Percentiles rank a stretch among this genome's conserved stretches.
These are phyloP conservation scores for Nemania diffusa DNA, from an alignment of 2,329 filamentous ascomycete species.

Conservation along the genomic window DNA sequence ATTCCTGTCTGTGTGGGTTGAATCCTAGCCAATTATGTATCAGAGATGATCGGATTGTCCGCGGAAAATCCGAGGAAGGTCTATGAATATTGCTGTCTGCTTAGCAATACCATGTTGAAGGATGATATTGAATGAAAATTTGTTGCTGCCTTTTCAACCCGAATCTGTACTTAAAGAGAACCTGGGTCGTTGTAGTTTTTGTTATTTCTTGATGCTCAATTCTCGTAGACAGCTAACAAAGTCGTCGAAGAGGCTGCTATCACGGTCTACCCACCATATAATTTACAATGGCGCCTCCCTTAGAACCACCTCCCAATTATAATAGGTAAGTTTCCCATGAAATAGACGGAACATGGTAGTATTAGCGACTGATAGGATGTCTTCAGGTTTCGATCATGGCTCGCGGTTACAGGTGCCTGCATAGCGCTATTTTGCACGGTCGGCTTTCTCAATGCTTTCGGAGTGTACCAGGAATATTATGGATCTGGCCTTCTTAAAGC, in stretches of 20 bases:
- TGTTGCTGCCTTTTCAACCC: too few species aligned
- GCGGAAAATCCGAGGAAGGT: constrained; percentile 21
- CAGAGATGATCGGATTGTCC: constrained; percentile 33
- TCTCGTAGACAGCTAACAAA: neutral
- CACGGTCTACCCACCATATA: neutral
- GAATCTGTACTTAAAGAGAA: neutral
- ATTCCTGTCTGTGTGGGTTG: too few species aligned
- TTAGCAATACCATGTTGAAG: constrained; percentile 4
- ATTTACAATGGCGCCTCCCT: constrained; percentile 18
- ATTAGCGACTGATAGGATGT: neutral
- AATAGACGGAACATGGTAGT: neutral
- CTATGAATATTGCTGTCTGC: neutral
- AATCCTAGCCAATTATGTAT: too few species aligned
- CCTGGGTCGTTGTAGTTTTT: neutral
- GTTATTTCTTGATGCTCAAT: neutral
- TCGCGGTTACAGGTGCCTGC: constrained; percentile 38
- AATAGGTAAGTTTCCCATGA: constrained; percentile 15
- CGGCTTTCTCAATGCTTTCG: constrained; percentile 51
- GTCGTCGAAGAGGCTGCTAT: neutral
- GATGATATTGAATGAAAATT: neutral
- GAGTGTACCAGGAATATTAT: constrained; percentile 51
- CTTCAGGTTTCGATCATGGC: constrained; percentile 36
- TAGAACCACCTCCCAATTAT: constrained; percentile 32
- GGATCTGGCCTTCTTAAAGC: constrained; percentile 32
- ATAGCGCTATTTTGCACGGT: constrained; percentile 46